These are phyloP conservation scores for Fomitopsis pinicola DNA, from an alignment of 1,284 basidiomycete species.

Conservation along the genomic window DNA sequence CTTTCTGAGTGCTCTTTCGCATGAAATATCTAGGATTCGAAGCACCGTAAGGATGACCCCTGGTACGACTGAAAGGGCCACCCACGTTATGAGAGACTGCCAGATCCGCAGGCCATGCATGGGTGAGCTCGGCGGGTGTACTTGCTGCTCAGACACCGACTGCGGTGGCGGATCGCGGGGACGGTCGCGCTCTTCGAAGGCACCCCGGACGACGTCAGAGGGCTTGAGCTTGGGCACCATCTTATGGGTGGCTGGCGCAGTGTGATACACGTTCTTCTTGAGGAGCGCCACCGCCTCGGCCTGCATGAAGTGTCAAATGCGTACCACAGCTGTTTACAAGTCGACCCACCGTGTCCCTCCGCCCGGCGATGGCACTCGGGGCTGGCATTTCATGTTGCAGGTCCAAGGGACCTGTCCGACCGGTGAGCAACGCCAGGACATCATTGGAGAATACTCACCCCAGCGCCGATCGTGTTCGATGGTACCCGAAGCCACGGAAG, in stretches of 20 bases:
- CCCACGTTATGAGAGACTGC: slow-evolving; percentile 46
- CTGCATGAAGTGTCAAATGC: slow-evolving; percentile 25
- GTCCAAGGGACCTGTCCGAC: slow-evolving; percentile 43
- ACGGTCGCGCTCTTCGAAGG: slow-evolving; percentile 47
- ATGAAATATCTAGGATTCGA: slow-evolving; percentile 38
- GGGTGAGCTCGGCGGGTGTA: slow-evolving; percentile 34
- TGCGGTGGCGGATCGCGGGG: slow-evolving; percentile 46
- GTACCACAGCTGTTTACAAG: background rate
- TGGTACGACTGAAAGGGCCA: background rate
- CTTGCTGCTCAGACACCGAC: slow-evolving; percentile 56
- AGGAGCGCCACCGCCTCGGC: slow-evolving; percentile 51
- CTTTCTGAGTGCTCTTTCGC: slow-evolving; percentile 40
- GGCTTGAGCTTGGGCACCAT: slow-evolving; percentile 47
- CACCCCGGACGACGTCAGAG: slow-evolving; percentile 42
- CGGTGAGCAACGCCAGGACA: background rate
- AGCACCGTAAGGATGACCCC: no score
- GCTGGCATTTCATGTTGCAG: slow-evolving; percentile 57
- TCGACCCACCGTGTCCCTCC: slow-evolving; percentile 51
- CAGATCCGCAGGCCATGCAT: slow-evolving; percentile 53
- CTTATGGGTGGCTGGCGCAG: slow-evolving; percentile 49
- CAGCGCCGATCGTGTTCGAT: slow-evolving; percentile 22
- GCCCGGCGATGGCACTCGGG: slow-evolving; percentile 56
- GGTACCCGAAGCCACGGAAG: slow-evolving; percentile 15
- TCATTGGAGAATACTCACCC: slow-evolving; percentile 15
- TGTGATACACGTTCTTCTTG: slow-evolving; percentile 53